Evolutionary conservation across 441 rosid species (phyloP).

Genomic region (Hura crepitans): DNA sequence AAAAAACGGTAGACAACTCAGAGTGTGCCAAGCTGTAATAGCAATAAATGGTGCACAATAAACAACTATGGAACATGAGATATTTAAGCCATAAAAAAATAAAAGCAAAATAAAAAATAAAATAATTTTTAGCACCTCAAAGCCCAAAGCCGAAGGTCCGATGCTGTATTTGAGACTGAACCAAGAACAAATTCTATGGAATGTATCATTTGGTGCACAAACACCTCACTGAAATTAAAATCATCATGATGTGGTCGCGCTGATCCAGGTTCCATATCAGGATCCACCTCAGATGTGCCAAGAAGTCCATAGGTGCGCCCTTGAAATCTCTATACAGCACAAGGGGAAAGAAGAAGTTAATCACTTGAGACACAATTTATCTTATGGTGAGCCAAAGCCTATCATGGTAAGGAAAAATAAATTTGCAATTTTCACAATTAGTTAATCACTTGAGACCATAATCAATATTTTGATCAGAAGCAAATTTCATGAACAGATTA

Average conservation of each 20-base stretch:
- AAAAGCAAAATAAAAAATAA: background rate
- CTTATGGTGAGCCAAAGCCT: background rate
- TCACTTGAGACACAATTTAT: background rate
- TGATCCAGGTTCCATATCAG: conserved; percentile 73
- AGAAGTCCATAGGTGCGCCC: conserved; percentile 90
- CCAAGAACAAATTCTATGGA: conserved; percentile 95
- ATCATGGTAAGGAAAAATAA: background rate
- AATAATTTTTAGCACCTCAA: conserved; percentile 58
- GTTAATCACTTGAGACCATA: background rate
- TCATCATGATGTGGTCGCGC: conserved; percentile 83
- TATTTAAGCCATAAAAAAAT: background rate
- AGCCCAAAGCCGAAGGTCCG: conserved; percentile 99
- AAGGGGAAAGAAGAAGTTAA: conserved; percentile 8
- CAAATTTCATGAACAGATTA: background rate
- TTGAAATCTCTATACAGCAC: conserved; percentile 72
- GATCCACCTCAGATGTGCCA: conserved; percentile 73
- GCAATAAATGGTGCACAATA: conserved; percentile 24
- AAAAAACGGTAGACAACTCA: conserved; percentile 90
- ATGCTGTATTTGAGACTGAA: conserved; percentile 96
- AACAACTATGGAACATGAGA: conserved; percentile 13
- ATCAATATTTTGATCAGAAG: background rate
- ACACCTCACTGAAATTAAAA: conserved; percentile 91
- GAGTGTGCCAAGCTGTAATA: conserved; percentile 90
- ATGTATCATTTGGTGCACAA: conserved; percentile 99
- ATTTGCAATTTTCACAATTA: background rate